Evolutionary conservation across 345 rosid genomes (phyloP).

Genomic region (Firmiana major): DNA sequence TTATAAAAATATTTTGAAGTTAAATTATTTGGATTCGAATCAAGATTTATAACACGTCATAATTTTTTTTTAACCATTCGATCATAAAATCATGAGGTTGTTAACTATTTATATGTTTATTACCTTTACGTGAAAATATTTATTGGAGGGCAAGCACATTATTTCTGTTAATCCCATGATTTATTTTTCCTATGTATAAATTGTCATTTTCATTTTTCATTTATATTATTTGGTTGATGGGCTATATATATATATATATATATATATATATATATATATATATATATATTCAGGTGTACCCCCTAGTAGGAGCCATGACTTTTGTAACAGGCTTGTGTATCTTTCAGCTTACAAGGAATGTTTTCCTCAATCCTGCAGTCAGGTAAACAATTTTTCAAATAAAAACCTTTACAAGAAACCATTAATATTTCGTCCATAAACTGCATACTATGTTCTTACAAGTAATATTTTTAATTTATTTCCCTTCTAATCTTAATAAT

Average conservation of each 20-base stretch:
- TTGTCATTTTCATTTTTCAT: background rate
- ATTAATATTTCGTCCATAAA: no score
- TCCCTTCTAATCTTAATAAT: background rate
- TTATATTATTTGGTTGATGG: background rate
- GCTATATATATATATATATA: no score
- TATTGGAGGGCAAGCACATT: no score
- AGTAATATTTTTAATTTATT: background rate
- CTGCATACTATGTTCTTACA: background rate
- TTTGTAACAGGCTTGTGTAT: slow-evolving; percentile 56
- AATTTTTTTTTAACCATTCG: no score
- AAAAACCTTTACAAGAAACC: background rate
- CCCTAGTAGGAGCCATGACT: slow-evolving; percentile 70
- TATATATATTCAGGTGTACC: slow-evolving; percentile 69
- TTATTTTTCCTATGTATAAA: background rate
- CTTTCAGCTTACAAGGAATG: slow-evolving; percentile 55
- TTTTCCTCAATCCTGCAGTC: background rate
- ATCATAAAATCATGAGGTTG: no score
- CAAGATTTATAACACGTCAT: no score
- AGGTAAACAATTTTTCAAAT: background rate
- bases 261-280: no score
- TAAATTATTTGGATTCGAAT: no score
- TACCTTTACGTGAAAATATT: no score
- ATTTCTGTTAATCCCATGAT: background rate
- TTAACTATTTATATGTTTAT: no score
- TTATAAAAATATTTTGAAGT: no score